A percentile compares a stretch with the other conserved stretches of the same genome.
Evolutionary conservation across 2,329 filamentous ascomycete genomes (phyloP).

Genomic region (Alternaria sp.): DNA sequence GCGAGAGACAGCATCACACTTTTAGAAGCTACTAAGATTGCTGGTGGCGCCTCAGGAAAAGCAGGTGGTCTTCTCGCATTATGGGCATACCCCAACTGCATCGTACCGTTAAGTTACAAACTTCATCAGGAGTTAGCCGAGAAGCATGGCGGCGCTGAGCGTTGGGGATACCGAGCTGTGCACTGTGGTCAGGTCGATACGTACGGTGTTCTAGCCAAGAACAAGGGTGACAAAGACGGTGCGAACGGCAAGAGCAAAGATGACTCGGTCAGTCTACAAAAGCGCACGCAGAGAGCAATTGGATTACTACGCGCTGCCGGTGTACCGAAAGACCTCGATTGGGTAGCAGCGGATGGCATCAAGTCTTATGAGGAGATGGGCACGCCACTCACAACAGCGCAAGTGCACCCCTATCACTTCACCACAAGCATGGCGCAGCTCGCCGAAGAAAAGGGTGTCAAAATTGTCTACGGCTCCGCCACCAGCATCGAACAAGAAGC

Average conservation of each 20-base stretch:
- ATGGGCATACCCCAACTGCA: constrained; percentile 86
- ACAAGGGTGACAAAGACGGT: constrained; percentile 29
- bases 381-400: constrained; percentile 78
- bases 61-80: constrained; percentile 87
- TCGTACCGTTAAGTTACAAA: constrained; percentile 85
- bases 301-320: constrained; percentile 62
- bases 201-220: constrained; percentile 49
- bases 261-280: constrained; percentile 61
- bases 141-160: constrained; percentile 76
- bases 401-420: constrained; percentile 92
- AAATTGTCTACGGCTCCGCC: constrained; percentile 72
- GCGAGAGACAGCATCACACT: constrained; percentile 79
- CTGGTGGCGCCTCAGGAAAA: constrained; percentile 92
- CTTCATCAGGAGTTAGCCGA: constrained; percentile 84
- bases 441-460: constrained; percentile 65
- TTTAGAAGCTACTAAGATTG: constrained; percentile 83
- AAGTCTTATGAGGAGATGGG: constrained; percentile 84
- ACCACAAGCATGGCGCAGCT: constrained; percentile 82
- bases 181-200: constrained; percentile 73
- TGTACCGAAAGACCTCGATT: constrained; percentile 81
- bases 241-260: constrained; percentile 42
- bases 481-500: constrained; percentile 66
- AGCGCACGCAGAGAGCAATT: constrained; percentile 59
- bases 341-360: constrained; percentile 74
- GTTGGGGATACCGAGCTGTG: constrained; percentile 87